Percentiles rank a stretch among this genome's conserved stretches.
These are phyloP conservation scores for Plenodomus lindquistii DNA, from an alignment of 2,329 filamentous ascomycete species.

Conservation along the genomic window DNA sequence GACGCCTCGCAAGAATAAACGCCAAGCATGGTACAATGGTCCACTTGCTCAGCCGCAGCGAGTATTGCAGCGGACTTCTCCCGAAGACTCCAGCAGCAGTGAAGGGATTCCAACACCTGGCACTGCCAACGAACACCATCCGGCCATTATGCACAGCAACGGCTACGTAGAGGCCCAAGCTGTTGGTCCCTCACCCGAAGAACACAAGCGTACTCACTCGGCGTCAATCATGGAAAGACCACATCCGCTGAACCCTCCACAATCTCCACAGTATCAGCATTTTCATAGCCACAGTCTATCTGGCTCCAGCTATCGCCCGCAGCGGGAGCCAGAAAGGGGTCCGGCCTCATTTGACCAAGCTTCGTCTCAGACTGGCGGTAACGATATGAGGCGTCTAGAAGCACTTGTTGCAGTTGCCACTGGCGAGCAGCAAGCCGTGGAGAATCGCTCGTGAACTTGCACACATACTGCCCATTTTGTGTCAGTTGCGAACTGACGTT, in stretches of 20 bases:
- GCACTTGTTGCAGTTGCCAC: constrained; percentile 69
- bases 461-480: no score
- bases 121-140: constrained; percentile 55
- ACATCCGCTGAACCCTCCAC: constrained; percentile 36
- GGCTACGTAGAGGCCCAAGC: constrained; percentile 52
- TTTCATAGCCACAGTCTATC: constrained; percentile 37
- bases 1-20: constrained; percentile 64
- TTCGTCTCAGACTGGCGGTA: constrained; percentile 41
- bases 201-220: constrained; percentile 41
- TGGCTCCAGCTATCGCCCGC: constrained; percentile 33
- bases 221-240: constrained; percentile 43
- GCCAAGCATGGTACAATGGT: constrained; percentile 74
- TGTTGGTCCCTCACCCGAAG: constrained; percentile 45
- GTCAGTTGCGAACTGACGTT: background rate
- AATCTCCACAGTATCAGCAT: constrained; percentile 31
- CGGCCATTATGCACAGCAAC: constrained; percentile 56
- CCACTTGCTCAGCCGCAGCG: constrained; percentile 43
- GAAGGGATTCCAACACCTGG: constrained; percentile 59
- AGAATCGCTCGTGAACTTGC: constrained; percentile 26
- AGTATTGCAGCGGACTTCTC: constrained; percentile 55
- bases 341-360: constrained; percentile 37
- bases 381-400: constrained; percentile 61
- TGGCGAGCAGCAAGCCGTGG: constrained; percentile 53
- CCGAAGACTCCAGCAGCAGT: constrained; percentile 60
- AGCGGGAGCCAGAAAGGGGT: constrained; percentile 36